Base-by-base conservation (phyloP, 1,139 yeast species). In the Kurtzmaniella quercitrusa region DNA sequence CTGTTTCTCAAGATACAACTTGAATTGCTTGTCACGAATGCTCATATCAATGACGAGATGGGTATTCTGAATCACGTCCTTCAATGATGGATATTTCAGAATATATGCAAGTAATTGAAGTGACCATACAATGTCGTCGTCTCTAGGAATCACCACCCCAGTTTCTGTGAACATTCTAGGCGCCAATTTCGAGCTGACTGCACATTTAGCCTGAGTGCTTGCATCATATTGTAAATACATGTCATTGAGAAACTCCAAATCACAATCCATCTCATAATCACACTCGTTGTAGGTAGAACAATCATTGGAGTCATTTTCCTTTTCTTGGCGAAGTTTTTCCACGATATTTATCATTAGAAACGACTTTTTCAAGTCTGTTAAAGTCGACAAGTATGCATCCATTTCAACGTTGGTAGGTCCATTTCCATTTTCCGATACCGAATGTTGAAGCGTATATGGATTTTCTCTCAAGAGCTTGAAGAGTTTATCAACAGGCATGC, bases 121-220 rank as follows among this genome's bases (percentile, higher is more conserved):
- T 5, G 95, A 85, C 96, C 97, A 90, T 31, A 89, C 82, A 24
- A 93, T 87, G 59, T 93, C 98, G 58, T 91, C 97, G 50, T 88
- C 95, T 48, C 89, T 77, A 1, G 97, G 96, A 10, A 89, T 77
- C 15, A 90, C 77, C 19, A 84, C 82, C 1, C 96, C 95, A 1
- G 76, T 68, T 46, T 83, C 79, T 27, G 82, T 74, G 57, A 88
- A 87, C 41, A 70, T 73, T 48, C 96, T 71, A 6, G 90, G 91
- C 0, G 75, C 68, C 29, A 63, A 58, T 48, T 66, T 70, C 3
- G 68, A 54, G 48, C 58, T 63, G 18, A 59, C 51, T 43, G 59
- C 48, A 19, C 55, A 52, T 16, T 54, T 49, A 14, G 44, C 18
- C 41, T 60, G 62, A 38, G 58, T 50, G 15, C 60, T 45, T 40